phyloP scores from a whole-genome alignment of 306 rosid species.

The Pyrus communis region DNA sequence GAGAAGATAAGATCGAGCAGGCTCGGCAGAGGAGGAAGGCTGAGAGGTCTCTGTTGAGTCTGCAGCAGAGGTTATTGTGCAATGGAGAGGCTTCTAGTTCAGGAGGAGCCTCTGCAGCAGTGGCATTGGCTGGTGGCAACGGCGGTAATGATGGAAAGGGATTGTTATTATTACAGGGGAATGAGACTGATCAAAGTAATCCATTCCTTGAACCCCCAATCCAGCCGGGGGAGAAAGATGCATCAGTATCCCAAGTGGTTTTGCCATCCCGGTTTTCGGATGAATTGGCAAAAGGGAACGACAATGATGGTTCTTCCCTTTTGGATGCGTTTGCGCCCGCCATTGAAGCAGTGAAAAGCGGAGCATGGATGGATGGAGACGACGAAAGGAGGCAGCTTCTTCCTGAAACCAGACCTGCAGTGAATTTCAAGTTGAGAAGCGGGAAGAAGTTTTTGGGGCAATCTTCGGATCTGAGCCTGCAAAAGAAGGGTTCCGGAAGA shows the following conservation, averaged over 20 bases:
- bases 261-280: slow-evolving; percentile 26
- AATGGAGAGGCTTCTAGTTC: slow-evolving; percentile 34
- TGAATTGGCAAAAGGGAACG: slow-evolving; percentile 21
- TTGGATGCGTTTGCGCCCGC: slow-evolving; percentile 88
- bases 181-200: slow-evolving; percentile 18
- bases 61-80: slow-evolving; percentile 69
- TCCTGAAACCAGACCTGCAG: slow-evolving; percentile 56
- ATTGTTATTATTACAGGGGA: background rate
- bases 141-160: slow-evolving; percentile 23
- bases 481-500: slow-evolving; percentile 52
- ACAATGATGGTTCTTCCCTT: slow-evolving; percentile 34
- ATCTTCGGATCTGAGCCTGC: slow-evolving; percentile 55
- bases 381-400: slow-evolving; percentile 41
- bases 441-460: slow-evolving; percentile 78
- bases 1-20: slow-evolving; percentile 79
- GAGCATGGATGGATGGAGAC: slow-evolving; percentile 43
- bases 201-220: slow-evolving; percentile 32
- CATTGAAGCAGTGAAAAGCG: slow-evolving; percentile 53
- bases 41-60: slow-evolving; percentile 73
- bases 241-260: slow-evolving; percentile 36
- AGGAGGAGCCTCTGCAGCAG: slow-evolving; percentile 15
- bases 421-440: slow-evolving; percentile 62
- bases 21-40: slow-evolving; percentile 85
- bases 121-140: background rate
- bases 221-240: slow-evolving; percentile 32